These are phyloP conservation scores for Coemansia asiatica DNA, from an alignment of 192 early-diverging fungal species.

Conservation along the genomic window DNA sequence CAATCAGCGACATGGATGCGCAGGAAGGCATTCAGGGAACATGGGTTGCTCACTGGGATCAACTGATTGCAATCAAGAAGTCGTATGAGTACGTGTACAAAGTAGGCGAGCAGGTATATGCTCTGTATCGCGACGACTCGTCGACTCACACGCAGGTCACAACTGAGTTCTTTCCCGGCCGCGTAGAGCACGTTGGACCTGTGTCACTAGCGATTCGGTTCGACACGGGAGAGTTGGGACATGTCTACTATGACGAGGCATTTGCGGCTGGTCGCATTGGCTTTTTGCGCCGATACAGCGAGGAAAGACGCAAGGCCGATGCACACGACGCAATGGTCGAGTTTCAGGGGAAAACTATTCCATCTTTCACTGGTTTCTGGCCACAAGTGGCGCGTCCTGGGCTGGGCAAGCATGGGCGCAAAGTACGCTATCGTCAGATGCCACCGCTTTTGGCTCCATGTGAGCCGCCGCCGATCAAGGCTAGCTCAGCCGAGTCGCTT, in stretches of 20 bases:
- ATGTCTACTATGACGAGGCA: conserved; percentile 53
- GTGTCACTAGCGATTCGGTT: conserved; percentile 32
- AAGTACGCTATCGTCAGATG: conserved; percentile 29
- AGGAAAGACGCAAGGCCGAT: conserved; percentile 16
- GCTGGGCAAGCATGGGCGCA: conserved; percentile 34
- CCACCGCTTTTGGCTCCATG: conserved; percentile 25
- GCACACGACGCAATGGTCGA: conserved; percentile 21
- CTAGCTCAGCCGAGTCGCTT: neutral
- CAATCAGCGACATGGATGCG: conserved; percentile 33
- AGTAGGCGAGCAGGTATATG: conserved; percentile 47
- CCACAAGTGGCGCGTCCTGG: conserved; percentile 24
- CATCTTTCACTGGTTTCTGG: conserved; percentile 55
- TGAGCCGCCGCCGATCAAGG: neutral
- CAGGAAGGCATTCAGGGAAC: conserved; percentile 7
- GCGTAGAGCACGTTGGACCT: conserved; percentile 20
- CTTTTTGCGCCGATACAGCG: conserved; percentile 40
- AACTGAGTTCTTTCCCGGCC: conserved; percentile 46
- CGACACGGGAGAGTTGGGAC: conserved; percentile 28
- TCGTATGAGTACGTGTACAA: conserved; percentile 41
- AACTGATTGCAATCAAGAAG: conserved; percentile 37
- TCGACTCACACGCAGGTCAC: conserved; percentile 30
- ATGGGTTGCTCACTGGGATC: conserved; percentile 51
- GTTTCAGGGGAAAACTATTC: conserved; percentile 17
- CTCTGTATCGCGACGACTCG: conserved; percentile 42
- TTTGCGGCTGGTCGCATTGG: conserved; percentile 46